Conservation (phyloP, 768 basidiomycete species). For the Leccinum imitatum region DNA sequence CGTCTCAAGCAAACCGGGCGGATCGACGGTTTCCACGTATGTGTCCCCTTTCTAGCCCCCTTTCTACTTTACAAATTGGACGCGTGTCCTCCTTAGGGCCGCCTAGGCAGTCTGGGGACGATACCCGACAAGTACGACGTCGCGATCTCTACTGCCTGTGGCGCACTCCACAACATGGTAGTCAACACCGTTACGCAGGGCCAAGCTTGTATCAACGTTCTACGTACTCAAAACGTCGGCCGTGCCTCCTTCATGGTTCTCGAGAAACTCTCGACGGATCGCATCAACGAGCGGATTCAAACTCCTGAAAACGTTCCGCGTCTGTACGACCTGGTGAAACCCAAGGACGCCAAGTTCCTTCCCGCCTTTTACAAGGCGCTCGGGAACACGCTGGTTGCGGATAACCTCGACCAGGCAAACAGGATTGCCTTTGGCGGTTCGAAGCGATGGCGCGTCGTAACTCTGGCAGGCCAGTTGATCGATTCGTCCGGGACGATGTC, state of each 20-base stretch:
- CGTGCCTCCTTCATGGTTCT: constrained; percentile 92
- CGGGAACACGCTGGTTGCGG: constrained; percentile 84
- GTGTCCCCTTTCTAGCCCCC: constrained; percentile 22
- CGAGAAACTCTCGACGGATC: constrained; percentile 65
- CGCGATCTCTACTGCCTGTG: constrained; percentile 90
- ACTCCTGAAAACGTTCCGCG: constrained; percentile 92
- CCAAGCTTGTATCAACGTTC: constrained; percentile 88
- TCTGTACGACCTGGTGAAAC: constrained; percentile 91
- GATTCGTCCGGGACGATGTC: constrained; percentile 97
- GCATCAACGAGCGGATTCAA: constrained; percentile 45
- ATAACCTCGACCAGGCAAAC: constrained; percentile 92
- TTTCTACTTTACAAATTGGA: background rate
- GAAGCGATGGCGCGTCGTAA: constrained; percentile 89
- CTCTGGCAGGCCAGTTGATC: constrained; percentile 89
- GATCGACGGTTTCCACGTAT: constrained; percentile 89
- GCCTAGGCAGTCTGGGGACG: constrained; percentile 89
- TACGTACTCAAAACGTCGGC: constrained; percentile 87
- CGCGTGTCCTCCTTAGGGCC: constrained; percentile 44
- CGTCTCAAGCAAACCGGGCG: constrained; percentile 77
- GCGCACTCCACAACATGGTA: constrained; percentile 82
- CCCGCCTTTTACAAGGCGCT: constrained; percentile 90
- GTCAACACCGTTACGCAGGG: constrained; percentile 91
- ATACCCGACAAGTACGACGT: constrained; percentile 97
- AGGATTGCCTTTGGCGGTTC: constrained; percentile 79
- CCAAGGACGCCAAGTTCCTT: constrained; percentile 80